Evolutionary conservation across 106 monocot genomes (phyloP), one percentile per base, ranked within the genome.

Genomic region (Narthecium ossifragum): DNA sequence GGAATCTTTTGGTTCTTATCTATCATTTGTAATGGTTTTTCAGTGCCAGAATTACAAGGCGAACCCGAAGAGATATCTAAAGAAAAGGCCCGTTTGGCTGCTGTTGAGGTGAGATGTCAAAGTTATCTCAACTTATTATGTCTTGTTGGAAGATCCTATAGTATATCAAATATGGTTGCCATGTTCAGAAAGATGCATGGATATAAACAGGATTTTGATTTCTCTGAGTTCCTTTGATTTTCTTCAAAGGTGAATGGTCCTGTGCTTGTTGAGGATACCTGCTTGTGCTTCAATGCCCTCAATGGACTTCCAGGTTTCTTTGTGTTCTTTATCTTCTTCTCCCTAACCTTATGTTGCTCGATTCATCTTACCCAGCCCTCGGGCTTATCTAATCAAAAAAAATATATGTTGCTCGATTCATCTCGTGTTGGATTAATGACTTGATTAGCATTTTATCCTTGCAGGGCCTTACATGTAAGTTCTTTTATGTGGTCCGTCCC

Each of bases 381-480:
- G n/a, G n/a, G n/a, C n/a, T n/a, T n/a, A n/a, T n/a, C n/a, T n/a
- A n/a, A n/a, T n/a, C n/a, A n/a, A n/a, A n/a, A n/a, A n/a, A n/a
- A n/a, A n/a, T 24, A 20, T 48, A 23, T 51, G 53, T 18, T 17
- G 6, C 48, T 51, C 14, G 9, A 17, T 41, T 22, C 14, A 48
- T 45, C 40, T 65, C 14, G 26, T 74, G 40, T 14, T 61, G 48
- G n/a, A n/a, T n/a, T n/a, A n/a, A 49, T 7, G 11, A 50, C 34
- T 38, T 46, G 18, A 1, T 58, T 47, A n/a, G 8, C 0, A 10
- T 8, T 59, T n/a, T 12, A 62, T 55, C 38, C 18, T 45, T 80
- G 69, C 93, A 94, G 93, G 94, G 34, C 94, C 94, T 51, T 96
- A 96, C 64, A 86, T 96, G 94, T 96, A 86, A 84, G 83, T 65